Conservation (phyloP, 208 protist species). For the Sergeia podlipaevii region DNA sequence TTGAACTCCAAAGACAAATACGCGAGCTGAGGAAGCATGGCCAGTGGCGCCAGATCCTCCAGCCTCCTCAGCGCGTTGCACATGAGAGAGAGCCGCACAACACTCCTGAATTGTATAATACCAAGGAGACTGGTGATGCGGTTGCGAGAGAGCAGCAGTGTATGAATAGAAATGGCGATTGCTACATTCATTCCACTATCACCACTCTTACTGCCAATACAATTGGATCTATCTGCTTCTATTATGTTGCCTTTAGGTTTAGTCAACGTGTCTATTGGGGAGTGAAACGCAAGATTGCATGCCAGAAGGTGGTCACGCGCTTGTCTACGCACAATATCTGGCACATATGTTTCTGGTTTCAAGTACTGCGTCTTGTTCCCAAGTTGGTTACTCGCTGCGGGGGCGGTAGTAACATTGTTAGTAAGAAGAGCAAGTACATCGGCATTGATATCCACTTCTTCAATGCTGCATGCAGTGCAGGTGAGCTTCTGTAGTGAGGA, state of each 20-base stretch:
- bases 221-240: neutral
- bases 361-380: no score
- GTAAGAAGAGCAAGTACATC: constrained; percentile 47
- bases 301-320: no score
- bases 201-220: no score
- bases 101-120: constrained; percentile 76
- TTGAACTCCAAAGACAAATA: constrained; percentile 85
- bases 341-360: no score
- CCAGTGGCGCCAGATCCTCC: constrained; percentile 77
- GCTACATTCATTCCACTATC: constrained; percentile 41
- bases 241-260: neutral
- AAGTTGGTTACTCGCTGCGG: no score
- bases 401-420: constrained; percentile 14
- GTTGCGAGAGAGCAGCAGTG: constrained; percentile 78
- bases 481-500: constrained; percentile 64
- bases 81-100: constrained; percentile 72
- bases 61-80: constrained; percentile 71
- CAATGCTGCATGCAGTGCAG: constrained; percentile 53
- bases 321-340: no score
- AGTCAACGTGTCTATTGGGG: no score
- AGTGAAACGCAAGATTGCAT: no score
- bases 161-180: constrained; percentile 67
- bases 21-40: constrained; percentile 56
- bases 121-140: constrained; percentile 50
- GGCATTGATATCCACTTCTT: constrained; percentile 70